A percentile compares a stretch with the other conserved stretches of the same genome.
Evolutionary conservation across 2,329 filamentous ascomycete species (phyloP).

Genomic region (Colletotrichum sp.): DNA sequence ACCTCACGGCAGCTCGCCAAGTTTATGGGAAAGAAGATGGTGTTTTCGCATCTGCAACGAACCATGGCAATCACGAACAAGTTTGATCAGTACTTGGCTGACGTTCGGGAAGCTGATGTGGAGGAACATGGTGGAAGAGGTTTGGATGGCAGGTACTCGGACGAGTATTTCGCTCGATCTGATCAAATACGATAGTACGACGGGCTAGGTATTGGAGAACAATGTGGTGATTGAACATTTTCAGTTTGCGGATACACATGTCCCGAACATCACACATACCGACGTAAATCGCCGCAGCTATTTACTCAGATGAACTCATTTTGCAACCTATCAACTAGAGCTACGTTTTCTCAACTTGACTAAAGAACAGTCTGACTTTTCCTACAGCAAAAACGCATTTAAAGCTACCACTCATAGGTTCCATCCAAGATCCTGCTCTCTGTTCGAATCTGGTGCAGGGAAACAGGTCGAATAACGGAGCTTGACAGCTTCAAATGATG

Average conservation of each 20-base stretch:
- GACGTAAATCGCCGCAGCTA: too few species aligned
- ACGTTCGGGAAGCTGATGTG: neutral
- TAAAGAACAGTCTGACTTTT: rapidly evolving
- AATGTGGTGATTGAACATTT: too few species aligned
- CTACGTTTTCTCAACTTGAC: neutral
- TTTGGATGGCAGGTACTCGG: neutral
- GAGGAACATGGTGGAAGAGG: neutral
- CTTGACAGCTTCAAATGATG: neutral
- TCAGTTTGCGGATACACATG: too few species aligned
- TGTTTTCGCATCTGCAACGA: neutral
- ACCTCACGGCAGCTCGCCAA: neutral
- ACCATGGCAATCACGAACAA: neutral
- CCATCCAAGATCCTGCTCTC: rapidly evolving
- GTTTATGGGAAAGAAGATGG: neutral
- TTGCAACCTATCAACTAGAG: neutral
- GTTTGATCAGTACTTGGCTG: neutral
- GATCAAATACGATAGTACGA: neutral
- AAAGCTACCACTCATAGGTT: rapidly evolving
- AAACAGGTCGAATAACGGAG: neutral
- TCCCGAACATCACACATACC: too few species aligned
- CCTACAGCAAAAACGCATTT: neutral
- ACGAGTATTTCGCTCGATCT: neutral
- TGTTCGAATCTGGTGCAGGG: neutral
- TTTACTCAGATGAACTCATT: neutral
- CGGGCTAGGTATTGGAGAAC: neutral